Base-by-base conservation (phyloP, 2,329 filamentous ascomycete species). In the Calonectria ilicicola region DNA sequence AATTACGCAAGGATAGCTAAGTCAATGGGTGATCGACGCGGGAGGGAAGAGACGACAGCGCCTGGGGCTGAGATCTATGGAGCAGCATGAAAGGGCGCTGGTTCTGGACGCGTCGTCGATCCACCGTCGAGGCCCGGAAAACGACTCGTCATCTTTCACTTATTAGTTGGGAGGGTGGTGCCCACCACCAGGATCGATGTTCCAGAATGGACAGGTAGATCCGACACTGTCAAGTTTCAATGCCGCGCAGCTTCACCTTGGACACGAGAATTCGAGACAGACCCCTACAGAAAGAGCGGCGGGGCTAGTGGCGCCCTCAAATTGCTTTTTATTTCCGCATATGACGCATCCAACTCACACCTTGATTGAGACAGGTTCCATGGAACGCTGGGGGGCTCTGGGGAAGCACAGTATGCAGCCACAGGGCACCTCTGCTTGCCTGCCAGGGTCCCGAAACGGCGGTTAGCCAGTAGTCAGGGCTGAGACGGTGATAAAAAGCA, bases 11-110 rank as follows among this genome's bases (percentile, higher is more conserved):
- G 32, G n/a, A 26, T 7, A 17, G 53, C 27, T 40, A 17, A 58
- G 53, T 32, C 17, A 51, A 67, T 67, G 72, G 56, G 32, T 46
- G 70, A 76, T 77, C 47, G 46, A 23, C 62, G 23, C 40, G 40
- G 71, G 77, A 79, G 77, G 66, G 70, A 79, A 79, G 77, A 79
- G 77, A 74, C n/a, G 69, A 79, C 72, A 75, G 73, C 74, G 71
- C 76, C 63, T 74, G 65, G 62, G 56, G 35, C 44, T 62, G 64
- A 44, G 51, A 72, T 46, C 29, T 32, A 63, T 3, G 8, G 9
- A 63, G 58, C 38, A 42, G 58, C 70, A 23, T 49, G 70, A 67
- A 21, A 72, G 49, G 66, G 65, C 51, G 46, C 64, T 70, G 65
- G 70, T 58, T 72, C 44, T 56, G 63, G 53, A 38, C 58, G 32